Evolutionary conservation across 306 rosid species (phyloP).

Genomic region (Phaseolus lunatus): DNA sequence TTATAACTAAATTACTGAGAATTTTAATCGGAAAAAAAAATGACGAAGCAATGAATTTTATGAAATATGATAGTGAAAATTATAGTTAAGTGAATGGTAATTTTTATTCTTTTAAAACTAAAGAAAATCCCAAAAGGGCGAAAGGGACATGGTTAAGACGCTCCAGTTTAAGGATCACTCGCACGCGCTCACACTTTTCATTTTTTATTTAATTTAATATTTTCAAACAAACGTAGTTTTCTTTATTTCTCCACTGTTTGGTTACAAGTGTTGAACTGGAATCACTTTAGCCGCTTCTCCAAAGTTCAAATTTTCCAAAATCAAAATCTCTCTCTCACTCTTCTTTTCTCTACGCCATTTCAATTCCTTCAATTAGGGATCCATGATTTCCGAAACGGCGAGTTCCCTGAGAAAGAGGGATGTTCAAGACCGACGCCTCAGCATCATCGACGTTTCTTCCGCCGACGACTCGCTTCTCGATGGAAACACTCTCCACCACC

Average conservation of each 20-base stretch:
- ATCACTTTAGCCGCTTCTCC: slow-evolving; percentile 41
- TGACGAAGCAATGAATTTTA: no score
- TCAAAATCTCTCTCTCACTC: neutral
- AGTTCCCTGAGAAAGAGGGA: slow-evolving; percentile 39
- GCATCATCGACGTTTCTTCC: slow-evolving; percentile 82
- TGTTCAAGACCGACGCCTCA: slow-evolving; percentile 69
- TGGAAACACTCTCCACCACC: slow-evolving; percentile 28
- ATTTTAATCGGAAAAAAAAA: no score
- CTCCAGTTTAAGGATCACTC: no score
- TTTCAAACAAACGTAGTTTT: neutral
- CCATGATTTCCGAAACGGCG: slow-evolving; percentile 47
- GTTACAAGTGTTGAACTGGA: neutral
- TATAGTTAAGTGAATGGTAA: no score
- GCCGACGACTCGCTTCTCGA: slow-evolving; percentile 88
- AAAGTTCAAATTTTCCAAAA: slow-evolving; percentile 40
- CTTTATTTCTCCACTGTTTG: neutral
- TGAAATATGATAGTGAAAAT: no score
- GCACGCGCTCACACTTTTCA: neutral
- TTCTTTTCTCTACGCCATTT: neutral
- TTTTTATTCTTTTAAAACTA: no score
- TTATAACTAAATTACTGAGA: no score
- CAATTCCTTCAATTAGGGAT: slow-evolving; percentile 27
- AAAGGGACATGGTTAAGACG: no score
- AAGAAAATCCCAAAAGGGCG: no score
- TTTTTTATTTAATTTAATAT: no score